These are phyloP conservation scores for Ramicandelaber brevisporus DNA, from an alignment of 192 early-diverging fungal species.

Conservation along the genomic window DNA sequence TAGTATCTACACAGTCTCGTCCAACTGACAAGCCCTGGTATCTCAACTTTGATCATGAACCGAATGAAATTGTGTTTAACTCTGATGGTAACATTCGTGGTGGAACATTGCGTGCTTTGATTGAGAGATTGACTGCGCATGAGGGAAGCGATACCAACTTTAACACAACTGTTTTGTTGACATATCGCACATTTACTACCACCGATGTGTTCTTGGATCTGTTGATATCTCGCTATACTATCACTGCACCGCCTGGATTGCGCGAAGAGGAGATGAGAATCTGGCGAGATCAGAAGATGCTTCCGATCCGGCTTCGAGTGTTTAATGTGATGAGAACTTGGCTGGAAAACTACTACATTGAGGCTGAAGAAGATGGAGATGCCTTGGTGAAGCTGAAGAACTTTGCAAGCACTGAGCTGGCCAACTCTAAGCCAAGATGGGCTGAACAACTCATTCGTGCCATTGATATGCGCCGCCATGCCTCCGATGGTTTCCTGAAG, in stretches of 20 bases:
- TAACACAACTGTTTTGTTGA: conserved; percentile 69
- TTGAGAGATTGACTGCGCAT: conserved; percentile 75
- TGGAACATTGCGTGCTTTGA: conserved; percentile 59
- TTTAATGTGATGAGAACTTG: conserved; percentile 90
- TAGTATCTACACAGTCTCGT: too few relatives aligned
- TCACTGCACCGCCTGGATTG: conserved; percentile 42
- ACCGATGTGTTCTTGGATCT: conserved; percentile 48
- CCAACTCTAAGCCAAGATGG: conserved; percentile 37
- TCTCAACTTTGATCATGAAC: conserved; percentile 45
- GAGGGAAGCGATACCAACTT: conserved; percentile 62
- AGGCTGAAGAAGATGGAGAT: conserved; percentile 41
- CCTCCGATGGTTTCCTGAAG: conserved; percentile 25
- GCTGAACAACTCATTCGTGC: conserved; percentile 44
- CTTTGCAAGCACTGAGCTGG: conserved; percentile 49
- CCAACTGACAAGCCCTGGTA: conserved; percentile 52
- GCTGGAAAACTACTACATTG: conserved; percentile 75
- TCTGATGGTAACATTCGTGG: conserved; percentile 75
- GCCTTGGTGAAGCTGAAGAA: conserved; percentile 39
- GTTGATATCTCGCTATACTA: conserved; percentile 50
- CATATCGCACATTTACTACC: conserved; percentile 79
- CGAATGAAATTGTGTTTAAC: conserved; percentile 53
- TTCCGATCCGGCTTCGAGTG: conserved; percentile 75
- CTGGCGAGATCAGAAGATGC: conserved; percentile 73
- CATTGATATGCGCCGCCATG: conserved; percentile 44
- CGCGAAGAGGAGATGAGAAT: conserved; percentile 28